Evolutionary conservation across 805 yeast genomes (phyloP), one percentile per base, ranked within the genome.

Genomic region (Candida insectalens): DNA sequence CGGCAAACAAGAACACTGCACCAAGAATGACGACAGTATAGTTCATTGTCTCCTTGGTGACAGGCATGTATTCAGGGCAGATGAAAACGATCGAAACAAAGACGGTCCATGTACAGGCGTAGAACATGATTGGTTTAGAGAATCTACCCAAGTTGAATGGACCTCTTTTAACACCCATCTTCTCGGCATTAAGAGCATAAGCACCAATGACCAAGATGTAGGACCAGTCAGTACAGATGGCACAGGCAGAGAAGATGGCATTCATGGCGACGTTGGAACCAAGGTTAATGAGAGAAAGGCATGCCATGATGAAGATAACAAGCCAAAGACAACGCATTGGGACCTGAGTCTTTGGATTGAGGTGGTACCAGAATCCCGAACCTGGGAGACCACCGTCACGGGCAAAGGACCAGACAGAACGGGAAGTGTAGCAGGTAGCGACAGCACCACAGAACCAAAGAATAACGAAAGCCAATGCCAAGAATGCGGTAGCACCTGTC

Each of bases 381-480:
- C 50, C 43, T 49, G 77, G 77, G 38, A 71, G 55, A 25, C 74
- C 75, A 37, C 62, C 63, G 48, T 71, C 77, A 55, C 77, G 60
- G 25, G 74, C 69, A 53, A 71, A 71, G 2, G 76, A 67, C 70
- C 74, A 71, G 30, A 71, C 56, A 36, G 71, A 71, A 51, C 77
- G 57, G 3, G 73, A 64, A 10, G 64, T 60, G 36, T 70, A 71
- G 45, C 70, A 62, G 23, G 59, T 54, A 36, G 71, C 67, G 27
- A 71, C 70, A 10, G 68, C 65, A 35, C 73, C 70, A 67, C 71
- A 68, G 50, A 70, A 58, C 57, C 69, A 70, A 39, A 70, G 62
- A 17, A 71, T 65, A 33, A 69, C 52, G 26, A 72, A 68, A 40
- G 68, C 62, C 33, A 71, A 42, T 8, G 68, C 44, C 59, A 71